Evolutionary conservation across 2,329 filamentous ascomycete species (phyloP).

Genomic region (Emergomyces orientalis): DNA sequence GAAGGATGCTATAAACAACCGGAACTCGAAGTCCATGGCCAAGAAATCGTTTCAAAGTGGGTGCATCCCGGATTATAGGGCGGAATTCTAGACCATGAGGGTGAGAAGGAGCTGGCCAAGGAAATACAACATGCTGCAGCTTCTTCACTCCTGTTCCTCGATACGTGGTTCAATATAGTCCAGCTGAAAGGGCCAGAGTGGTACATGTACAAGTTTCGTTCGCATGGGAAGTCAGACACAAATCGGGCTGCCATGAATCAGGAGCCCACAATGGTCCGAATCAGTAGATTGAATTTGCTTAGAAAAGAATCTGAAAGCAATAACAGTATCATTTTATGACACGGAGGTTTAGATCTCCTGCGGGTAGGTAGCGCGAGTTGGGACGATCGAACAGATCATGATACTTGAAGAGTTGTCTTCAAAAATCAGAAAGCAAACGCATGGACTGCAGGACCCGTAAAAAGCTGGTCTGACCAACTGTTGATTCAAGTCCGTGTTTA

Average conservation of each 20-base stretch:
- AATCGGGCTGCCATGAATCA: not conserved
- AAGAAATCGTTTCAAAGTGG: not conserved
- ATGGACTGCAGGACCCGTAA: not conserved
- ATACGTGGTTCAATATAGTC: not conserved
- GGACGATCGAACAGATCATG: not conserved
- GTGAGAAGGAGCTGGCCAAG: not conserved
- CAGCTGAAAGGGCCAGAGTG: not conserved
- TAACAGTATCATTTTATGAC: not conserved
- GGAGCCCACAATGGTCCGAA: not conserved
- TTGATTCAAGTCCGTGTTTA: not conserved
- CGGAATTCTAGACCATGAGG: not conserved
- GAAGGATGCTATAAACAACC: not conserved
- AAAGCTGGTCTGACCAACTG: not conserved
- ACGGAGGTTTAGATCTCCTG: not conserved
- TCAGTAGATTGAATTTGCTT: not conserved
- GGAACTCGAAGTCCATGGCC: not conserved
- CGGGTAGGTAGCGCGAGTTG: not conserved
- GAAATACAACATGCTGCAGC: not conserved
- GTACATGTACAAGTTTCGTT: slow-evolving; percentile 2
- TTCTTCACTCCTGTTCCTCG: not conserved
- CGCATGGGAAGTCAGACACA: slow-evolving; percentile 1
- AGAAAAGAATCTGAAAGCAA: not conserved
- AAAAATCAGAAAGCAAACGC: not conserved
- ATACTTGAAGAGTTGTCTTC: not conserved
- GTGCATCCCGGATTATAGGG: not conserved